Conservation (phyloP, 2,329 filamentous ascomycete species). For the Cladosporium sp. region DNA sequence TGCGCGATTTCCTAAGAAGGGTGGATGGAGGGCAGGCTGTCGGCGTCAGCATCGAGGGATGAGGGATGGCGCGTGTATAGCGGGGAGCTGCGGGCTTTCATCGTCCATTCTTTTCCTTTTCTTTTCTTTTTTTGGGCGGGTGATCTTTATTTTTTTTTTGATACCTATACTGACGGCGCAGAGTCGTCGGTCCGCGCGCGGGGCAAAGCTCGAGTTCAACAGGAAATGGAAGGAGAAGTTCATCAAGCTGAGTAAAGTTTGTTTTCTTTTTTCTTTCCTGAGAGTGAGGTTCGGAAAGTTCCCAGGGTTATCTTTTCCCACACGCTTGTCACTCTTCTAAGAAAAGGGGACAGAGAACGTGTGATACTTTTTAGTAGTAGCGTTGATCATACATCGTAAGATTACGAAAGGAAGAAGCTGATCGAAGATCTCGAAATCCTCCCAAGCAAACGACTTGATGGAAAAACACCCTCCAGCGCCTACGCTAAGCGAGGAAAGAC, state of each 20-base stretch:
- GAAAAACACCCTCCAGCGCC: background rate
- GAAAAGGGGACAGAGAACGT: too few relatives aligned
- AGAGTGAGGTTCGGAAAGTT: too few relatives aligned
- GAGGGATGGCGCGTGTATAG: background rate
- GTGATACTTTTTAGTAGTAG: too few relatives aligned
- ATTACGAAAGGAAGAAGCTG: background rate
- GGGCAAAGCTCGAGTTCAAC: background rate
- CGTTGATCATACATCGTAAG: background rate
- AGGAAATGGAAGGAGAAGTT: background rate
- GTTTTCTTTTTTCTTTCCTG: too few relatives aligned
- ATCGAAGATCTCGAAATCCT: background rate
- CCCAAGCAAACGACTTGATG: background rate
- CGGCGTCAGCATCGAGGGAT: background rate
- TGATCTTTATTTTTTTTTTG: slow-evolving; percentile 6
- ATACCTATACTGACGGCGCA: slow-evolving; percentile 1
- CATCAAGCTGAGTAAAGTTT: background rate
- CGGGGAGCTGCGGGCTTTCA: background rate
- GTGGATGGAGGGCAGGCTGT: slow-evolving; percentile 58
- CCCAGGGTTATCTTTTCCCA: too few relatives aligned
- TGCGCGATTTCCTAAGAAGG: slow-evolving; percentile 75
- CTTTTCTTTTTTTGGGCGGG: background rate
- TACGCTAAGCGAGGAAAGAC: background rate
- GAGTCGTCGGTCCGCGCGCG: background rate
- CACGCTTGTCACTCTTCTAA: too few relatives aligned
- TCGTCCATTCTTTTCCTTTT: background rate